Base-by-base conservation (phyloP, 2,329 filamentous ascomycete species). In the Penicillium freii region DNA sequence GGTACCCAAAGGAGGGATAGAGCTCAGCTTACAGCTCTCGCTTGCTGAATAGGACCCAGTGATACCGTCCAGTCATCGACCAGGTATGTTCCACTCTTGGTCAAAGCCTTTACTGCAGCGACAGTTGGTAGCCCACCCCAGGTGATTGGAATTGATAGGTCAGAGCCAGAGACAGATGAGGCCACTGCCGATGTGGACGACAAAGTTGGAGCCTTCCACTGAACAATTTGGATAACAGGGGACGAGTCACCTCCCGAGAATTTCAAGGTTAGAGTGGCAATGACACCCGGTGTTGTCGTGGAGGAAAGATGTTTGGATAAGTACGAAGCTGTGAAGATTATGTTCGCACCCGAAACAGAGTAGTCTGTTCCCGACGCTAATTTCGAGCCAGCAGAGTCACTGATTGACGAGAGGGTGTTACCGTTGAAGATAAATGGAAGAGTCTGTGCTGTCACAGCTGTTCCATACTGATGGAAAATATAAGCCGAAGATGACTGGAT, bases 11-110 rank as follows among this genome's bases (percentile, higher is more conserved):
- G 15, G 15, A 36, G 36, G 21, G 13, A 9, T 15, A 17, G 34
- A 5, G 27, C 36, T 36, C 11, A 25, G 62, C 61, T 61, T 61
- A 74, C 78, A 17, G 75, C 66, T 13, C 67, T 64, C 1, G 71
- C 79, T 60, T 82, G 75, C 64, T 85, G 82, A 25, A 86, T 66
- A 2, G 79, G 74, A 0, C 80, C 80, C 1, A 85, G 69, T 31
- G 76, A 83, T 63, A 77, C 69, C 0, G 84, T 86, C 81, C 81
- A 87, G 49, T 81, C 77, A 60, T 87, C 84, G 4, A 82, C 75
- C 7, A 86, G 66, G 51, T 77, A 82, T 7, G 69, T 74, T 1
- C 81, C 82, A 58, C 83, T 80, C 1, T 64, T 68, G 21, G 76
- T 77, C 5, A 80, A 45, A 10, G 82, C 81, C 61, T 81, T 81